Evolutionary conservation across 306 rosid genomes (phyloP), one percentile per base, ranked within the genome.

Genomic region (Trifolium subterraneum): DNA sequence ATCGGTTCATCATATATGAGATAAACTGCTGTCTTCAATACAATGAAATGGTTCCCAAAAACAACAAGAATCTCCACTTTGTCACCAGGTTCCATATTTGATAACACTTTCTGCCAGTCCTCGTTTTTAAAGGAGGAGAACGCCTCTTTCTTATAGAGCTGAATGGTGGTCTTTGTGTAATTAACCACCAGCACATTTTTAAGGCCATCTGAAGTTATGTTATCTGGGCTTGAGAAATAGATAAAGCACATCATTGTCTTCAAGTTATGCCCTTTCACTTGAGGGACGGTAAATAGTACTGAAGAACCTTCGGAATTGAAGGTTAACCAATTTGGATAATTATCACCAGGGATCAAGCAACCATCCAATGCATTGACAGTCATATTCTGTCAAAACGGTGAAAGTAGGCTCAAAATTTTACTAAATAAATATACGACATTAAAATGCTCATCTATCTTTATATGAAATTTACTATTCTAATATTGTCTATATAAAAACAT

Each of bases 1-100:
- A 35, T 3, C 33, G 31, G 18, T 38, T 60, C 44, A 19, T 64
- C 54, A 59, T 61, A 78, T n/a, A 62, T 9, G 16, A 78, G 72
- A 70, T 55, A 55, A 22, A 55, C 33, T 55, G 62, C 15, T 20
- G 62, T 55, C 33, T 22, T 55, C 33, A 20, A 22, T 33, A 55
- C 62, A 55, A 54, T 4, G n/a, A 22, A 55, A 20, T 1, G 1
- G n/a, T 11, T 55, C n/a, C n/a, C 62, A 5, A 55, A 20, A 55
- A 55, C 33, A 55, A 22, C 62, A 55, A 12, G n/a, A 10, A 55
- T 55, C 33, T 55, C 62, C n/a, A 55, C 62, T 55, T 22, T 55
- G n/a, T 55, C 33, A 11, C 33, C n/a, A 22, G 62, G n/a, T 55
- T 55, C 62, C 8, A 55, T 4, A 22, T 12, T 55, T 55, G 62